Evolutionary conservation across 2,329 filamentous ascomycete genomes (phyloP), one percentile per base, ranked within the genome.

Genomic region (Fusarium stilboides): DNA sequence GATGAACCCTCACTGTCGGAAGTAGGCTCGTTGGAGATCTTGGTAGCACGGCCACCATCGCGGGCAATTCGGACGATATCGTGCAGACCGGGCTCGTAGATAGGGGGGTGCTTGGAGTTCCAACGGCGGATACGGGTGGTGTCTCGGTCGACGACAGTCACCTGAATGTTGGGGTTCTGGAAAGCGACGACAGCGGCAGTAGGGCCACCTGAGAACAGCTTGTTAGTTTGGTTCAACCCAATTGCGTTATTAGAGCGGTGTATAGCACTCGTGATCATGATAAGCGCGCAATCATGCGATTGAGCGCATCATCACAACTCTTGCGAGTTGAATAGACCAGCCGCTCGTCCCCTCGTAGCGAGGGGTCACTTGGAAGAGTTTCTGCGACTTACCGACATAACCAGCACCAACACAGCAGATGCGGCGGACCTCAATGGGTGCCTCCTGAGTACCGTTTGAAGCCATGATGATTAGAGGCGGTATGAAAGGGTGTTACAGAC

Each of bases 381-480:
- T 22, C 46, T 34, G 20, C 15, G 12, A 83, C 89, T 74, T 84
- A 92, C 89, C 91, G 68, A 93, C 90, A 77, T 93, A 93, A 71
- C 91, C 91, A 70, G 91, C 91, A 50, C 91, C 91, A 66, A 93
- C 88, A 76, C 90, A 93, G 79, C 91, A 93, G 53, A 93, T 89
- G 74, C 87, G 90, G 73, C 81, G 82, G 39, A 91, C 78, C 50
- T 75, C 71, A 70, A 80, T 76, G 47, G 73, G 74, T 28, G 62
- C 67, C 13, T 71, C 62, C 37, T 71, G 57, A 33, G 58, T 60
- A 69, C 75, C 77, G 70, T 80, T 79, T 68, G 73, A 58, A 45
- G 75, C 72, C 72, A 74, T 74, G 70, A 51, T 66, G 68, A 65
- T 57, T 53, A 58, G 40, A 67, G 43, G 50, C 31, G 45, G 57